These are phyloP conservation scores for Phialocephala subalpina DNA, from an alignment of 2,329 filamentous ascomycete genomes.

Conservation along the genomic window DNA sequence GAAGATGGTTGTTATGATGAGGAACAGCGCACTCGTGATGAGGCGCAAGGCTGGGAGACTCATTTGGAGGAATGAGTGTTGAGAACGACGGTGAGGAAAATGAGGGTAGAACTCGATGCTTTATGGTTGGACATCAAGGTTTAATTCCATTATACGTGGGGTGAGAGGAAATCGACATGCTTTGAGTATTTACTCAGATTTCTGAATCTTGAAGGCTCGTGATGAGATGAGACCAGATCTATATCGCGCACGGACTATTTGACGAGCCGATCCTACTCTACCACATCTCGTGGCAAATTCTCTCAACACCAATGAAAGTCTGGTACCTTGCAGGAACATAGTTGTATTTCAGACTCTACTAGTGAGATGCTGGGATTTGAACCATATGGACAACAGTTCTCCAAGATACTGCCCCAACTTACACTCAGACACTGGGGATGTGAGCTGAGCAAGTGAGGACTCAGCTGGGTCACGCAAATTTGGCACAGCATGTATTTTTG, in stretches of 20 bases:
- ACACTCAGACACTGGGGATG: no score
- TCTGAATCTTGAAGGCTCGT: background rate
- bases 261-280: background rate
- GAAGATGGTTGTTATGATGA: conserved; percentile 36
- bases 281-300: background rate
- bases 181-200: background rate
- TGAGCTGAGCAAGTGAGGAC: no score
- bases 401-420: no score
- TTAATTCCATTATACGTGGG: background rate
- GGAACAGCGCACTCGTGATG: conserved; percentile 32
- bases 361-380: no score
- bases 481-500: background rate
- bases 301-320: no score
- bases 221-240: conserved; percentile 1
- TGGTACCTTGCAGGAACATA: no score
- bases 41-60: conserved; percentile 38
- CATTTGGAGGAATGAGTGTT: background rate
- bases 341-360: no score
- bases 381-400: no score
- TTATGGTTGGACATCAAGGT: background rate
- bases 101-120: background rate
- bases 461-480: no score
- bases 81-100: background rate
- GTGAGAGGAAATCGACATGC: background rate
- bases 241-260: background rate